A percentile compares a stretch with the other conserved stretches of the same genome.
These are phyloP conservation scores for Corylus americana DNA, from an alignment of 306 rosid species.

Conservation along the genomic window DNA sequence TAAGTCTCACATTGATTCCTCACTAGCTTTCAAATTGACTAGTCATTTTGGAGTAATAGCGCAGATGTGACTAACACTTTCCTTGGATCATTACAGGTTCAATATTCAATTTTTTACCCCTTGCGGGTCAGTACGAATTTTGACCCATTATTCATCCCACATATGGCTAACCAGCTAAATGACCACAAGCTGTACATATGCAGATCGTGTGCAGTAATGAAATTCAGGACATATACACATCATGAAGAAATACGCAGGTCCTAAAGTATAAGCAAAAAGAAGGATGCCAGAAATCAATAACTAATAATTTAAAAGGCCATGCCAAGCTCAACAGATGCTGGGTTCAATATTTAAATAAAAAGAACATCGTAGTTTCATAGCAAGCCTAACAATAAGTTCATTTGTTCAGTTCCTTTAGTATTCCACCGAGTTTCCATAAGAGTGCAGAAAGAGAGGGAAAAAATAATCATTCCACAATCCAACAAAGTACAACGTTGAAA, in stretches of 20 bases:
- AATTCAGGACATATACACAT: not conserved
- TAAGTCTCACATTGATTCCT: too few species aligned
- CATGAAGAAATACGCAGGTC: not conserved
- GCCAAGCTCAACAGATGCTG: not conserved
- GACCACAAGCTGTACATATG: too few species aligned
- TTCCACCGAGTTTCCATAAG: not conserved
- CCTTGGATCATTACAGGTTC: too few species aligned
- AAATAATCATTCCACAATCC: slow-evolving; percentile 7
- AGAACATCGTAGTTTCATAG: not conserved
- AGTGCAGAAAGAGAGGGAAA: slow-evolving; percentile 4
- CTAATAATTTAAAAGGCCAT: not conserved
- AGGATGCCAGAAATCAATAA: not conserved
- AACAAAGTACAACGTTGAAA: slow-evolving; percentile 2
- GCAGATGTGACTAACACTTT: too few species aligned
- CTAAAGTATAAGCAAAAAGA: not conserved
- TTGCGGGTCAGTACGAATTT: too few species aligned
- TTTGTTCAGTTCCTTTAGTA: not conserved
- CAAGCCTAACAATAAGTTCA: not conserved
- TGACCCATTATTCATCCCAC: too few species aligned
- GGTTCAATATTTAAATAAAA: not conserved
- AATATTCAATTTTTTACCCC: too few species aligned
- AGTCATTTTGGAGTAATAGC: too few species aligned
- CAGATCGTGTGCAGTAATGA: too few species aligned
- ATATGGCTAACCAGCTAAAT: too few species aligned
- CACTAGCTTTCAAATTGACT: too few species aligned